A percentile compares a stretch with the other conserved stretches of the same genome.
Evolutionary conservation across 169 alveolate genomes (phyloP).

Genomic region (Plasmodium malariae): DNA sequence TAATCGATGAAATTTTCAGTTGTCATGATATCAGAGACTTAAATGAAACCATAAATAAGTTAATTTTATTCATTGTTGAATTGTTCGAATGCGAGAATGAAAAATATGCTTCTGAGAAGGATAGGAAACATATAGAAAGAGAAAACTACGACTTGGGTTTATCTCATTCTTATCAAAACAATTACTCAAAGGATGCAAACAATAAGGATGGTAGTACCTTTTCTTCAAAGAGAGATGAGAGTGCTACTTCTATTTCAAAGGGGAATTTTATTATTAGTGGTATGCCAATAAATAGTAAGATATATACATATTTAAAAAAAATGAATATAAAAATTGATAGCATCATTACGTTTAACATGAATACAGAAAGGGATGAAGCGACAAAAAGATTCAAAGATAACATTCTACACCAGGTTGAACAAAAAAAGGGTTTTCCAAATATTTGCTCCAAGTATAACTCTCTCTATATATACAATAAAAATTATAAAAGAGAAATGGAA

Average conservation of each 20-base stretch:
- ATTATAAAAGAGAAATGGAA: conserved; percentile 17
- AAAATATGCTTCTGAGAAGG: neutral
- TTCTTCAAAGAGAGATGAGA: too few relatives aligned
- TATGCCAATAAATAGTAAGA: conserved; percentile 27
- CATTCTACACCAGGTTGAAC: neutral
- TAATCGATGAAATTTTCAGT: conserved; percentile 3
- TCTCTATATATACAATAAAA: conserved; percentile 27
- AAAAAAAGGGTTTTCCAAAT: neutral
- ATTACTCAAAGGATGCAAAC: neutral
- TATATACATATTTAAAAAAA: conserved; percentile 21
- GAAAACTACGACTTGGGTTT: neutral
- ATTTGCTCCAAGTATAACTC: neutral
- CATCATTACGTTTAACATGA: conserved; percentile 30
- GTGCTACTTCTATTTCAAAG: too few relatives aligned
- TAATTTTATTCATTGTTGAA: neutral
- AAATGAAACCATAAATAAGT: neutral
- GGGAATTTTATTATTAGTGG: conserved; percentile 59
- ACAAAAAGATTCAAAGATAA: neutral
- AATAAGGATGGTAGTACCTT: neutral
- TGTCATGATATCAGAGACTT: neutral
- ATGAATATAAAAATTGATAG: conserved; percentile 33
- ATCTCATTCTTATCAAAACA: neutral
- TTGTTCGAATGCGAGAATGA: neutral
- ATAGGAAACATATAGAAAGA: neutral
- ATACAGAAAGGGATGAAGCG: neutral